Conservation (phyloP, 2,329 filamentous ascomycete species). For the Fonsecaea multimorphosa region DNA sequence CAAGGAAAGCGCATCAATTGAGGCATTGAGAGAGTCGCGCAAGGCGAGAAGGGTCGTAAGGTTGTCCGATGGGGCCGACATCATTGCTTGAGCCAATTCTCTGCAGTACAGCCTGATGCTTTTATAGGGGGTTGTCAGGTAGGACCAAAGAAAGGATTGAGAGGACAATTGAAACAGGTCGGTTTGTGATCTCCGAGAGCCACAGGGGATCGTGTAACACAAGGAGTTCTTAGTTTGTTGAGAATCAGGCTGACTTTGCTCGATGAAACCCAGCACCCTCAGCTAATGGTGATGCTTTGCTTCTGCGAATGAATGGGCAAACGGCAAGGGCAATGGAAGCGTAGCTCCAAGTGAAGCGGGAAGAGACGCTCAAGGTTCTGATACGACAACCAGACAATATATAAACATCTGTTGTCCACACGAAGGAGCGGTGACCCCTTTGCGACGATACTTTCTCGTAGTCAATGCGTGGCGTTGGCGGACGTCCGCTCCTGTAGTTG, state of each 20-base stretch:
- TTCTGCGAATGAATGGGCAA: too few species aligned
- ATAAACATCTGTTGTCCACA: background rate
- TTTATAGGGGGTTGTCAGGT: too few species aligned
- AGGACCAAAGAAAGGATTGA: background rate
- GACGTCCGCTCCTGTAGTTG: background rate
- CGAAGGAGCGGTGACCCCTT: background rate
- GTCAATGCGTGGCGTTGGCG: background rate
- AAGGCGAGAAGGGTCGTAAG: conserved; percentile 16
- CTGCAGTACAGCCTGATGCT: background rate
- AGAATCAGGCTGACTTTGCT: too few species aligned
- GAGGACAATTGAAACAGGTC: background rate
- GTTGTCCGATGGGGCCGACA: conserved; percentile 17
- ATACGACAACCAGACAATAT: background rate
- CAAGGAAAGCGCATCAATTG: conserved; percentile 17
- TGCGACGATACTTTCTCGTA: background rate
- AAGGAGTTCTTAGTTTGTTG: too few species aligned
- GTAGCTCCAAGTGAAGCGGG: too few species aligned
- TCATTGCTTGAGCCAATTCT: background rate
- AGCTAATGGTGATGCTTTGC: too few species aligned
- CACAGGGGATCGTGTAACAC: background rate
- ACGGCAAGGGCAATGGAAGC: too few species aligned
- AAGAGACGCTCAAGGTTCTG: too few species aligned
- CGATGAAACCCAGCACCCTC: too few species aligned
- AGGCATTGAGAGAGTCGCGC: conserved; percentile 21
- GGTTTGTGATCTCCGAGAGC: background rate